Base-by-base conservation (phyloP, 495 filamentous ascomycete genomes). In the Hyaloscypha variabilis region DNA sequence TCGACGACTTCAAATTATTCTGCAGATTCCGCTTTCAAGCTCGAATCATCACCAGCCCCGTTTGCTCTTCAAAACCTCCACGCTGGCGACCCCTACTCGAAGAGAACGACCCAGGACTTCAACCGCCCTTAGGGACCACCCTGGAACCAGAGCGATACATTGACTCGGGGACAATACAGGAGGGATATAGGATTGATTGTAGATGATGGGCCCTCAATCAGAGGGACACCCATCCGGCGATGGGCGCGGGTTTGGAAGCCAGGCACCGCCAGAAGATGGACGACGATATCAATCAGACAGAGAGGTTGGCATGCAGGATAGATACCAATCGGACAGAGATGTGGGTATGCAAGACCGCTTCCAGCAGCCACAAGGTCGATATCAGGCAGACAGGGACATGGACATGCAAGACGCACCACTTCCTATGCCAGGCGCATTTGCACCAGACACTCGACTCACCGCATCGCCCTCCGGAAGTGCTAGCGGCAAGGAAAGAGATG, bases 221-320 rank as follows among this genome's bases (percentile, higher is more conserved):
- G 71, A 73, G 66, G 71, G 71, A 65, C 66, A 63, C 55, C 69
- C 69, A 64, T 71, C 69, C 64, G 69, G 66, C n/a, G 69, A 69
- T 58, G 71, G 68, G 24, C 55, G 66, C 34, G 62, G 61, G 56
- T 70, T 63, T 61, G 65, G 62, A 1, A 51, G 39, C 19, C 70
- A 65, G 23, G 2, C 39, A 64, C 50, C 46, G 21, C 25, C 13
- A 30, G 65, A 67, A 3, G 67, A 72, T 59, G 51, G 56, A 8
- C 42, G 65, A 53, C 46, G 63, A 42, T 73, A 73, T 55, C 59
- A 66, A 54, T 31, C 54, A 26, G 68, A 70, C n/a, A 58, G 68
- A 62, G 68, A 73, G 25, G 19, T 66, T 19, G 30, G 19, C 6
- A 59, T 59, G 57, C 57, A 39, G 57, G 57, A 59, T 28, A 52